These are phyloP conservation scores for Geotrichum klebahnii DNA, from an alignment of 1,139 yeast genomes.

Conservation along the genomic window DNA sequence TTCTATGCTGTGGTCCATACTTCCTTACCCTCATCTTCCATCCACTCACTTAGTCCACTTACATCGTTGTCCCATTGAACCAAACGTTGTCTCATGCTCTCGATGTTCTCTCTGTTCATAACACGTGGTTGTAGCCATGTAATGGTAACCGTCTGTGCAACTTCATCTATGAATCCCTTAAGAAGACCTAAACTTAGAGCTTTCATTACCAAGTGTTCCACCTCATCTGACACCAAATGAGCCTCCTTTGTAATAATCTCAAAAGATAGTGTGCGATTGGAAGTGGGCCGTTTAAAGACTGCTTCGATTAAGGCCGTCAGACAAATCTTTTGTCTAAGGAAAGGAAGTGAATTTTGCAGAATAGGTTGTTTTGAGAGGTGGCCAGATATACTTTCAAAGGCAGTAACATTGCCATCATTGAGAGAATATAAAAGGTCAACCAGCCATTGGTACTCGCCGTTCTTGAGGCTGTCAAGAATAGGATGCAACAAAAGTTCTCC, in stretches of 20 bases:
- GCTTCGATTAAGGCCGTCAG: conserved; percentile 88
- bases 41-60: conserved; percentile 56
- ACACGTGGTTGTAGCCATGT: conserved; percentile 96
- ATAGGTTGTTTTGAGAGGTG: conserved; percentile 53
- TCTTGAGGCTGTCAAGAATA: conserved; percentile 56
- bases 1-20: conserved; percentile 46
- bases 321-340: conserved; percentile 84
- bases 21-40: conserved; percentile 55
- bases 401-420: conserved; percentile 70
- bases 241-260: conserved; percentile 74
- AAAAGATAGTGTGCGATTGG: conserved; percentile 70
- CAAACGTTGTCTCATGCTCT: conserved; percentile 67
- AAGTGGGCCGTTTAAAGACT: conserved; percentile 71
- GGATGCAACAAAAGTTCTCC: conserved; percentile 94
- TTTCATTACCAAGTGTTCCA: conserved; percentile 87
- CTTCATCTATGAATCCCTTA: conserved; percentile 85
- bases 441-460: conserved; percentile 64
- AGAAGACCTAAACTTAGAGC: conserved; percentile 80
- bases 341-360: conserved; percentile 56
- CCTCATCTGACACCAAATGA: conserved; percentile 60
- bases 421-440: conserved; percentile 63
- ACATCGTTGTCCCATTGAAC: conserved; percentile 76
- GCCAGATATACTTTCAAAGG: conserved; percentile 52
- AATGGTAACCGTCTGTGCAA: conserved; percentile 67
- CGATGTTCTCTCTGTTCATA: conserved; percentile 75